These are phyloP conservation scores for Tylopilus cervinicoccineus DNA, from an alignment of 768 basidiomycete species.

Conservation along the genomic window DNA sequence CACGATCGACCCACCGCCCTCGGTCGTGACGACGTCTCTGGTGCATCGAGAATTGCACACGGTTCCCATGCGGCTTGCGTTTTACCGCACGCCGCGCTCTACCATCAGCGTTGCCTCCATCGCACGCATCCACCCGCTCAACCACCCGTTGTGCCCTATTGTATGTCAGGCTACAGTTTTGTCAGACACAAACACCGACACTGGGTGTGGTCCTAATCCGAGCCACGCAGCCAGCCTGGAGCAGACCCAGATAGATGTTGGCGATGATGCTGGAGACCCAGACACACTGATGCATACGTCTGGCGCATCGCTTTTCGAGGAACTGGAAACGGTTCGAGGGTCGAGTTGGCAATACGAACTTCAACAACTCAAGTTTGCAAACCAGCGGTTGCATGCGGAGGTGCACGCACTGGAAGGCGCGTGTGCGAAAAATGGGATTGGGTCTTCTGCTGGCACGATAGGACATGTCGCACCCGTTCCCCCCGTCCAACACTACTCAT, in stretches of 20 bases:
- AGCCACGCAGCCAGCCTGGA: not conserved
- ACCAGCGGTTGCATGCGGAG: constrained; percentile 62
- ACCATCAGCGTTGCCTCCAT: not conserved
- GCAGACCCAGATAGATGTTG: not conserved
- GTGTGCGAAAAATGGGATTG: not conserved
- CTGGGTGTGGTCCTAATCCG: not conserved
- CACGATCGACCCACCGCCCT: constrained; percentile 16
- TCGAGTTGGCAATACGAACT: constrained; percentile 94
- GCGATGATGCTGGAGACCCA: not conserved
- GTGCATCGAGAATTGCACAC: constrained; percentile 34
- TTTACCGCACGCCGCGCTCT: constrained; percentile 27
- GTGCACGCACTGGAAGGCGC: constrained; percentile 37
- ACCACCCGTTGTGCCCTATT: constrained; percentile 21
- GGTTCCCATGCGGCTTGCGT: constrained; percentile 31
- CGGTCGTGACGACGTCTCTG: constrained; percentile 31
- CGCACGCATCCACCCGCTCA: constrained; percentile 14
- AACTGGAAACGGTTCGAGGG: constrained; percentile 60
- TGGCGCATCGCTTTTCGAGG: constrained; percentile 58
- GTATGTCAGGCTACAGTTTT: constrained; percentile 30
- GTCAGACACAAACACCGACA: not conserved
- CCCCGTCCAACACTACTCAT: not conserved
- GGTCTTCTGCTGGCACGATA: not conserved
- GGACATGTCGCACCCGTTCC: not conserved
- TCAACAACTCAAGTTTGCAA: constrained; percentile 74
- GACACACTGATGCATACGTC: constrained; percentile 11